Percentiles rank a stretch among this genome's conserved stretches.
Evolutionary conservation across 176 grass and related monocot species (phyloP).

Genomic region (Tillandsia fasciculata): DNA sequence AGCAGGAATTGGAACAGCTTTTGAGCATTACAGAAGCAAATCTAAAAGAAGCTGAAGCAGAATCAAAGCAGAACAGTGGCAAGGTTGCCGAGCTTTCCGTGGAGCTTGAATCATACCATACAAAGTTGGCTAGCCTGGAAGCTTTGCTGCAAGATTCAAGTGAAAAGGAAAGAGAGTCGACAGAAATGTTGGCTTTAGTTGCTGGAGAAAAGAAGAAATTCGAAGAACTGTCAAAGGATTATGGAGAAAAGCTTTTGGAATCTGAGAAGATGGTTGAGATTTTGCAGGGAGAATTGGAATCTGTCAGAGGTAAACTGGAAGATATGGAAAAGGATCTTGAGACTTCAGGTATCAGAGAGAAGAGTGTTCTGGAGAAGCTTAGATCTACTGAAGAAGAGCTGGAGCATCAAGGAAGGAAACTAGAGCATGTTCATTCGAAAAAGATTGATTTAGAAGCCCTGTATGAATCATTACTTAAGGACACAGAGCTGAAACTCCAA

Average conservation of each 20-base stretch:
- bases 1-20: slow-evolving; percentile 48
- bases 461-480: slow-evolving; percentile 68
- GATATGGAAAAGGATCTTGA: slow-evolving; percentile 43
- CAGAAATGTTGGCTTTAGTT: slow-evolving; percentile 36
- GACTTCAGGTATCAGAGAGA: slow-evolving; percentile 42
- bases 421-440: slow-evolving; percentile 67
- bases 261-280: slow-evolving; percentile 31
- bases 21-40: slow-evolving; percentile 21
- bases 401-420: slow-evolving; percentile 51
- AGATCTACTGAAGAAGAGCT: slow-evolving; percentile 57
- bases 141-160: slow-evolving; percentile 36
- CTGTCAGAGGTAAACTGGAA: slow-evolving; percentile 35
- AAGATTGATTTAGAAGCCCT: slow-evolving; percentile 56
- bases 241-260: slow-evolving; percentile 46
- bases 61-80: slow-evolving; percentile 22
- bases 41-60: slow-evolving; percentile 31
- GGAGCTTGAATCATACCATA: slow-evolving; percentile 58
- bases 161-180: slow-evolving; percentile 35
- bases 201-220: slow-evolving; percentile 59
- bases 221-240: slow-evolving; percentile 45
- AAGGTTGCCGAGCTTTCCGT: slow-evolving; percentile 43
- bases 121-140: slow-evolving; percentile 41
- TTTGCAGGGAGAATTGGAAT: slow-evolving; percentile 44
- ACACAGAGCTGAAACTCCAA: slow-evolving; percentile 63
- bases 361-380: slow-evolving; percentile 47